Evolutionary conservation across 768 basidiomycete species (phyloP).

Genomic region (Omphalotus guepiniiformis): DNA sequence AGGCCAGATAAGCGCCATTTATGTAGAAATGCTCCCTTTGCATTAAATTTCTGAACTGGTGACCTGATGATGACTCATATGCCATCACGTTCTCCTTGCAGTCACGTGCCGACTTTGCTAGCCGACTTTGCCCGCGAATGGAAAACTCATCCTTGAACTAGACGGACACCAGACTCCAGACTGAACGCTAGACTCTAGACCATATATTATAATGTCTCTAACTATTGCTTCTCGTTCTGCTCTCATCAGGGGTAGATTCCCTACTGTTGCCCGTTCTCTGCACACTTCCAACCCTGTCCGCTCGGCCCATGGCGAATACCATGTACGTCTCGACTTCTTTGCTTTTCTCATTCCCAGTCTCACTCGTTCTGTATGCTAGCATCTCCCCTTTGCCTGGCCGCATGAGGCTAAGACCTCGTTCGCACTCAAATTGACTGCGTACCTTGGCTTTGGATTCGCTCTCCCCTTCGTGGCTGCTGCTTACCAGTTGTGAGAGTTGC

Average conservation of each 20-base stretch:
- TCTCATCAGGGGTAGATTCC: background rate
- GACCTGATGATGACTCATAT: background rate
- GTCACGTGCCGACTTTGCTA: too few relatives aligned
- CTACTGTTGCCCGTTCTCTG: constrained; percentile 18
- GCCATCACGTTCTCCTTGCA: too few relatives aligned
- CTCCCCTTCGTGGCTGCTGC: constrained; percentile 62
- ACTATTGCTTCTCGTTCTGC: constrained; percentile 6
- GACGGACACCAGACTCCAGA: background rate
- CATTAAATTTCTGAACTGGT: background rate
- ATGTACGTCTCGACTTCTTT: constrained; percentile 37
- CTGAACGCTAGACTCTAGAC: constrained; percentile 2
- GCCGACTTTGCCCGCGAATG: background rate
- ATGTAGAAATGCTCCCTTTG: background rate
- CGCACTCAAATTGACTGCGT: constrained; percentile 42
- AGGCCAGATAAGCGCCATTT: background rate
- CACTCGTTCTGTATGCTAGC: constrained; percentile 28
- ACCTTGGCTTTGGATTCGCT: constrained; percentile 53
- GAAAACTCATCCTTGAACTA: background rate
- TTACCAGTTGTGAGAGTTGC: constrained; percentile 57
- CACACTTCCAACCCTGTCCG: constrained; percentile 39
- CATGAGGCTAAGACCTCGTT: constrained; percentile 30
- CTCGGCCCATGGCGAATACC: constrained; percentile 51
- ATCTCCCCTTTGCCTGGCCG: constrained; percentile 53
- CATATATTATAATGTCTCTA: constrained; percentile 5
- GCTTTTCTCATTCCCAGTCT: background rate